These are phyloP conservation scores for Oxytropis ochrocephala DNA, from an alignment of 306 rosid species.

Conservation along the genomic window DNA sequence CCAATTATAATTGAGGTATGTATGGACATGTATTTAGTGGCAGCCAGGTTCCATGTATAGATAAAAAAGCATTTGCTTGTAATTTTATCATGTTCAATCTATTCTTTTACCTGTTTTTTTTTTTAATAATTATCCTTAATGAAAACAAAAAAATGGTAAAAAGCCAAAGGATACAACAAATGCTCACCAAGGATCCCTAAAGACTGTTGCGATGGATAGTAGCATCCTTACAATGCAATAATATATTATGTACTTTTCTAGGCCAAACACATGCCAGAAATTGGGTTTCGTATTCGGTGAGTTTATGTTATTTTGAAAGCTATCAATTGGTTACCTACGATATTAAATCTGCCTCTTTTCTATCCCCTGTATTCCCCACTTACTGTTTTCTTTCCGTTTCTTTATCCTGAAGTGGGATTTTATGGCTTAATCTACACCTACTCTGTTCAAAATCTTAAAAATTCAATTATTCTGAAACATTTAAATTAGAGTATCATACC, in stretches of 20 bases:
- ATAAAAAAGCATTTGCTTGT: neutral
- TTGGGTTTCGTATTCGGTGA: neutral
- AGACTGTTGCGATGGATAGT: neutral
- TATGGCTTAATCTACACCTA: too few relatives aligned
- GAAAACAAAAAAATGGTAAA: neutral
- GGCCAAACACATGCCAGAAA: neutral
- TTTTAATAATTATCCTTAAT: neutral
- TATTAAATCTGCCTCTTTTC: neutral
- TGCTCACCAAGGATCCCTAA: neutral
- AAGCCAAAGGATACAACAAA: neutral
- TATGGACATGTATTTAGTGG: neutral
- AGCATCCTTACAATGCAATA: neutral
- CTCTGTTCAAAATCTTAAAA: too few relatives aligned
- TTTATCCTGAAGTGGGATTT: too few relatives aligned
- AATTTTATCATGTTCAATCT: neutral
- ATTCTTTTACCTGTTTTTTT: neutral
- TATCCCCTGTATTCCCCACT: neutral
- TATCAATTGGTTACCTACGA: neutral
- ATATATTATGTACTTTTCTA: neutral
- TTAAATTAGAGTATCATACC: too few relatives aligned
- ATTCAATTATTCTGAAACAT: too few relatives aligned
- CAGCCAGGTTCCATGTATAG: neutral
- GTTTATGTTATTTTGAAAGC: neutral
- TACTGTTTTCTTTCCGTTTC: too few relatives aligned
- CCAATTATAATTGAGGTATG: slow-evolving; percentile 93